Evolutionary conservation across 106 monocot species (phyloP).

Genomic region (Vanilla planifolia): DNA sequence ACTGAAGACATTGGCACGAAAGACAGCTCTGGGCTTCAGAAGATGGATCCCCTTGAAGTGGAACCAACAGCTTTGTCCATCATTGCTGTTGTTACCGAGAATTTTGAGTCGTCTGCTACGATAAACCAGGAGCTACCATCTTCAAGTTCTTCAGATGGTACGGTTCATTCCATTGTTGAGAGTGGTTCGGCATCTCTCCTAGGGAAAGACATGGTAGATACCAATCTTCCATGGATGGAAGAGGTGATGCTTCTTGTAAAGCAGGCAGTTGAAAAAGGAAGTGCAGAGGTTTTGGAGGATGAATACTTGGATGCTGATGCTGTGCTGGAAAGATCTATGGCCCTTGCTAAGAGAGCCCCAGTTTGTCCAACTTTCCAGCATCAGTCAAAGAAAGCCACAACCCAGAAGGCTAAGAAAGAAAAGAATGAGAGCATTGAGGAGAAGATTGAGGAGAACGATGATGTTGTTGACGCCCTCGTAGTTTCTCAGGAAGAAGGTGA

Average conservation of each 20-base stretch:
- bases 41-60: slow-evolving; percentile 1
- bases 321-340: slow-evolving; percentile 51
- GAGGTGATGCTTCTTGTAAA: slow-evolving; percentile 45
- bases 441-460: no score
- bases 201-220: neutral
- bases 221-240: slow-evolving; percentile 31
- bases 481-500: slow-evolving; percentile 4
- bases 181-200: neutral
- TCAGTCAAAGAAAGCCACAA: slow-evolving; percentile 22
- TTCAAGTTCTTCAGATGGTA: neutral
- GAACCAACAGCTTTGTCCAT: neutral
- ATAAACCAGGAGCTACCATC: slow-evolving; percentile 1
- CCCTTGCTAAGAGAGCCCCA: slow-evolving; percentile 68
- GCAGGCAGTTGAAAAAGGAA: slow-evolving; percentile 69
- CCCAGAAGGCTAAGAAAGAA: slow-evolving; percentile 13
- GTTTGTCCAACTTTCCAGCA: slow-evolving; percentile 42
- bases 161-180: neutral
- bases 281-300: slow-evolving; percentile 47
- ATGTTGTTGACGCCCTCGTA: slow-evolving; percentile 18
- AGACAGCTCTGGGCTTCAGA: slow-evolving; percentile 2
- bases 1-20: neutral
- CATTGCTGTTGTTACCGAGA: neutral
- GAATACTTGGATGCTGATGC: slow-evolving; percentile 54
- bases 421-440: slow-evolving; percentile 9
- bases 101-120: neutral